phyloP scores from a whole-genome alignment of 2,329 filamentous ascomycete genomes.

The Ampelomyces quisqualis region DNA sequence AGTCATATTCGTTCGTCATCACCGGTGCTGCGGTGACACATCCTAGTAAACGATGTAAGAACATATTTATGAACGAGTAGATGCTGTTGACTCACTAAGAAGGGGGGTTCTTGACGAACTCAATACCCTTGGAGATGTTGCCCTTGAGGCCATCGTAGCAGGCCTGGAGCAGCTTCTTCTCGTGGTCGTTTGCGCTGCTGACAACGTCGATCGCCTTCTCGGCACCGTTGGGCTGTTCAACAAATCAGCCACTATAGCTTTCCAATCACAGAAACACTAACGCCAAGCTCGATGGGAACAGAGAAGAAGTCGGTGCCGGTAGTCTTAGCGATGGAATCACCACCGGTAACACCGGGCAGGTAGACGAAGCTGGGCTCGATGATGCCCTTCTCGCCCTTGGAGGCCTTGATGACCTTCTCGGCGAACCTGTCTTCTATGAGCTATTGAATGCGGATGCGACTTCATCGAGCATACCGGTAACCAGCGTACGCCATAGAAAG shows the following conservation, averaged over 20 bases:
- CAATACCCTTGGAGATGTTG: conserved; percentile 93
- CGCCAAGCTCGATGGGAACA: conserved; percentile 90
- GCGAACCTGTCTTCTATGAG: conserved; percentile 66
- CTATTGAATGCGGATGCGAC: background rate
- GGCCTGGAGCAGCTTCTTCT: conserved; percentile 81
- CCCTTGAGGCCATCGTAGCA: conserved; percentile 76
- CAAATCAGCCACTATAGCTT: background rate
- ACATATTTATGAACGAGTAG: conserved; percentile 16
- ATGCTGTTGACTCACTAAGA: conserved; percentile 32
- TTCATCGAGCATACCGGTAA: conserved; percentile 67
- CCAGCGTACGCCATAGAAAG: conserved; percentile 95
- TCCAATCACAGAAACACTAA: no score
- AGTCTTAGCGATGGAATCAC: conserved; percentile 79
- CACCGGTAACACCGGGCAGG: conserved; percentile 84
- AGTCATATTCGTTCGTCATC: conserved; percentile 14
- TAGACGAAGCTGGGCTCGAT: conserved; percentile 96
- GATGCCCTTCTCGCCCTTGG: conserved; percentile 86
- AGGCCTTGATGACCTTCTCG: conserved; percentile 87
- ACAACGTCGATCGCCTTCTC: conserved; percentile 85
- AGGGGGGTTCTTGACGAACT: conserved; percentile 83
- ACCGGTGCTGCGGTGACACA: background rate
- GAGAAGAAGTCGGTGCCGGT: conserved; percentile 92
- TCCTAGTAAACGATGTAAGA: conserved; percentile 12
- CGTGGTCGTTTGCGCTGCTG: conserved; percentile 73
- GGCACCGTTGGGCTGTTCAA: conserved; percentile 69